Evolutionary conservation across 75 land plant genomes (phyloP).

Genomic region (Gnetum montanum): DNA sequence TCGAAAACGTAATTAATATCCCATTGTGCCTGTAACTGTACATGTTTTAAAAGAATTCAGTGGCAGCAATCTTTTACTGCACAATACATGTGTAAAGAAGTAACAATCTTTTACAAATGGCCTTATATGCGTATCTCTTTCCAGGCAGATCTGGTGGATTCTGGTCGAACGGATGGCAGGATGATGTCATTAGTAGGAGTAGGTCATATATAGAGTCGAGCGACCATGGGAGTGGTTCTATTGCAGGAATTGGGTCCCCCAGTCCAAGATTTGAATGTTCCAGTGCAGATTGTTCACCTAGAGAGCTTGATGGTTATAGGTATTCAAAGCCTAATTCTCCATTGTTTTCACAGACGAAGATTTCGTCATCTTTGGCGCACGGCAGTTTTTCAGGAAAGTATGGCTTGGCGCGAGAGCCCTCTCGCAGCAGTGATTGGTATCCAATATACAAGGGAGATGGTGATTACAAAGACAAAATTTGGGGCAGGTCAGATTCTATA

Average conservation of each 20-base stretch:
- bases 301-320: constrained; percentile 1
- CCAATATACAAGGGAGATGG: background rate
- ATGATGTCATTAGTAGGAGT: constrained; percentile 6
- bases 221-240: constrained; percentile 1
- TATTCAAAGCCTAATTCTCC: constrained; percentile 6
- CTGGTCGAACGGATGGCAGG: constrained; percentile 5
- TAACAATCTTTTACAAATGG: background rate
- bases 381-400: constrained; percentile 2
- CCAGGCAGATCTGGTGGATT: constrained; percentile 6
- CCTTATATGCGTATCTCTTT: background rate
- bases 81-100: no score
- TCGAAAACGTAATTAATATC: no score
- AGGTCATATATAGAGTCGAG: background rate
- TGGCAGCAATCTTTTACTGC: no score
- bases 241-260: background rate
- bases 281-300: constrained; percentile 4
- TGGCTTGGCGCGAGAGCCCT: constrained; percentile 5
- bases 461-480: constrained; percentile 14
- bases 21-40: no score
- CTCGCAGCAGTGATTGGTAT: constrained; percentile 5
- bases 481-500: constrained; percentile 22
- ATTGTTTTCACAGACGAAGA: background rate
- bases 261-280: constrained; percentile 1
- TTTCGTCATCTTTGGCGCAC: background rate
- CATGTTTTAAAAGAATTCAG: no score